A percentile compares a stretch with the other conserved stretches of the same genome.
Evolutionary conservation across 1,284 basidiomycete species (phyloP).

Genomic region (Dichomitus squalens): DNA sequence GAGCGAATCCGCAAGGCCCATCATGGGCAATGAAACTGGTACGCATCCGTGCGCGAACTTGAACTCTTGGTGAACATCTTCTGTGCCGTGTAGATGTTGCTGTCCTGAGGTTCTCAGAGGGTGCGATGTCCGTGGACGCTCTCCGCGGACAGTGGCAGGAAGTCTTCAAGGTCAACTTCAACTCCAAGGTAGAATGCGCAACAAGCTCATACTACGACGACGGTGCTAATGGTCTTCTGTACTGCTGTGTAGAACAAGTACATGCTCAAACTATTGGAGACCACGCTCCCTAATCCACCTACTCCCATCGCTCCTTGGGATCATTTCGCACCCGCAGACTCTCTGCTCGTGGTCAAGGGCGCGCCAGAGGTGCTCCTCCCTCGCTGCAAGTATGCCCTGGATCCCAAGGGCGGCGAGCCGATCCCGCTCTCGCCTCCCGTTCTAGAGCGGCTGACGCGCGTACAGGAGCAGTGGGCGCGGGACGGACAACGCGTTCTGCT

Average conservation of each 20-base stretch:
- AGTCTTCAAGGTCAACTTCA: constrained; percentile 48
- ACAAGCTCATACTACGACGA: no score
- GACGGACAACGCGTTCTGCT: constrained; percentile 63
- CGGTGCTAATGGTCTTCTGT: neutral
- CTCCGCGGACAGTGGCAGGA: constrained; percentile 33
- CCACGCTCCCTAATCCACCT: constrained; percentile 6
- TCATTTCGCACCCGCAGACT: constrained; percentile 33
- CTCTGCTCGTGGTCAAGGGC: constrained; percentile 53
- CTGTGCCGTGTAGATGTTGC: constrained; percentile 51
- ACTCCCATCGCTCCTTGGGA: constrained; percentile 37
- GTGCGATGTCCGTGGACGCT: constrained; percentile 31
- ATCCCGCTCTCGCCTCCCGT: constrained; percentile 37
- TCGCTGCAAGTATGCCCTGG: constrained; percentile 45
- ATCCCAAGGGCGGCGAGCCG: constrained; percentile 34
- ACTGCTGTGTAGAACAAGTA: constrained; percentile 51
- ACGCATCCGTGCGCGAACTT: no score
- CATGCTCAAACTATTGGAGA: constrained; percentile 46
- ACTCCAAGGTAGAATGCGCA: constrained; percentile 42
- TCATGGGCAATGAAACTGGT: constrained; percentile 68
- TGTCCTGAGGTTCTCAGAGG: constrained; percentile 56
- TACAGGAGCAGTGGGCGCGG: constrained; percentile 54
- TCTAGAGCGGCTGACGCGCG: constrained; percentile 35
- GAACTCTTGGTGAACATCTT: no score
- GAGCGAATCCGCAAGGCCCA: constrained; percentile 39
- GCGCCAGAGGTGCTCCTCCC: constrained; percentile 60